A percentile compares a stretch with the other conserved stretches of the same genome.
phyloP scores from a whole-genome alignment of 805 yeast genomes.

The Limtongia smithiae region DNA sequence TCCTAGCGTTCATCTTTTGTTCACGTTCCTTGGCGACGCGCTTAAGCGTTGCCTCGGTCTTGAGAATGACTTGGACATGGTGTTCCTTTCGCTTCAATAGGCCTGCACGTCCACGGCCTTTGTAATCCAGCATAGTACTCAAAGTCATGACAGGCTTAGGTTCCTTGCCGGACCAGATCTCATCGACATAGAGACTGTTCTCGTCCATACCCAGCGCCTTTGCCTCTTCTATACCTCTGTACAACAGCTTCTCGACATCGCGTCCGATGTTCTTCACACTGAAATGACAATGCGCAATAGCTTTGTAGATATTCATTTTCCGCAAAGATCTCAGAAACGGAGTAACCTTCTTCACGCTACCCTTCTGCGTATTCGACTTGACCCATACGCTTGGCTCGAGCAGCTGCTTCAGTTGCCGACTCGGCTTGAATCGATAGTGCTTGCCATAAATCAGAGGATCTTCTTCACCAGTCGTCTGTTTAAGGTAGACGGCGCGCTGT shows the following conservation, averaged over 20 bases:
- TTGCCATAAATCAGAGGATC: slow-evolving; percentile 38
- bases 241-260: slow-evolving; percentile 72
- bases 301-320: slow-evolving; percentile 65
- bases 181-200: slow-evolving; percentile 64
- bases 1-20: slow-evolving; percentile 46
- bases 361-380: slow-evolving; percentile 74
- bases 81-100: slow-evolving; percentile 69
- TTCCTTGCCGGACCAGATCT: slow-evolving; percentile 90
- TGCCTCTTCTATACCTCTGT: slow-evolving; percentile 69
- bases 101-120: slow-evolving; percentile 90
- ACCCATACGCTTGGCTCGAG: slow-evolving; percentile 86
- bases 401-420: slow-evolving; percentile 63
- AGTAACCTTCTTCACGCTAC: slow-evolving; percentile 86
- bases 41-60: slow-evolving; percentile 58
- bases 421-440: slow-evolving; percentile 54
- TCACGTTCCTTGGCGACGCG: slow-evolving; percentile 60
- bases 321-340: slow-evolving; percentile 72
- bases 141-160: slow-evolving; percentile 48
- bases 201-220: slow-evolving; percentile 54
- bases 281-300: slow-evolving; percentile 91
- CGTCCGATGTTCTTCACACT: slow-evolving; percentile 72
- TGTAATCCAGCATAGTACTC: slow-evolving; percentile 67
- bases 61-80: slow-evolving; percentile 75
- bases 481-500: slow-evolving; percentile 23
- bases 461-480: slow-evolving; percentile 18